Base-by-base conservation (phyloP, 2,329 filamentous ascomycete genomes). In the Aspergillus glaucus region DNA sequence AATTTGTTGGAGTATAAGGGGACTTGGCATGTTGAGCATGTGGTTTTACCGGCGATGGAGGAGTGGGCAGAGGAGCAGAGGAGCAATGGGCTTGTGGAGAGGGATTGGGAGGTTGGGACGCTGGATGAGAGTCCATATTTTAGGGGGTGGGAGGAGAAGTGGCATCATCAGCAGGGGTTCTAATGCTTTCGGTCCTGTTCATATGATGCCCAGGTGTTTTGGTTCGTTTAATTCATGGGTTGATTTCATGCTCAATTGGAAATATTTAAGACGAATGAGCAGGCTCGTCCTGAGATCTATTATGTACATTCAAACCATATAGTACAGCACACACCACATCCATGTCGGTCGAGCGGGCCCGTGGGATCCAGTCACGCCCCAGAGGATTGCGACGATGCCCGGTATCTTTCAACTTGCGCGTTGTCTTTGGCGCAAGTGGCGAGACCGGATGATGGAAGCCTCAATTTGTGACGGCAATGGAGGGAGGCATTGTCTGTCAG, bases 21-120 rank as follows among this genome's bases (percentile, higher is more conserved):
- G n/a, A 86, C 84, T 0, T 88, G 85, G 82, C 86, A 91, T 66
- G 82, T 85, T 1, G 83, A 91, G 64, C 85, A 89, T 67, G 77
- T 89, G 0, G 79, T 82, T 0, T 71, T 88, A 44, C 85, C 86
- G 0, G 75, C 76, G 0, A 60, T 93, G 51, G 77, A 82, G 57
- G 62, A 72, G 54, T 93, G 80, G 71, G 79, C 79, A 39, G 70
- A 66, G 42, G 84, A 87, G 65, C 88, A 95, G 69, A 70, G 81
- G 8, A 76, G 79, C 43, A 77, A 72, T 8, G 85, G 85, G 0
- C 26, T 84, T 49, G 73, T 87, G 4, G 73, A 78, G 45, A 68
- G 71, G 50, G 75, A 77, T 17, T 91, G 86, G 87, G 75, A 84
- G 58, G 77, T 79, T 2, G 71, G 73, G 45, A 94, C 88, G 0